Evolutionary conservation across 2,329 filamentous ascomycete genomes (phyloP), one percentile per base, ranked within the genome.

Genomic region (Colletotrichum salicis): DNA sequence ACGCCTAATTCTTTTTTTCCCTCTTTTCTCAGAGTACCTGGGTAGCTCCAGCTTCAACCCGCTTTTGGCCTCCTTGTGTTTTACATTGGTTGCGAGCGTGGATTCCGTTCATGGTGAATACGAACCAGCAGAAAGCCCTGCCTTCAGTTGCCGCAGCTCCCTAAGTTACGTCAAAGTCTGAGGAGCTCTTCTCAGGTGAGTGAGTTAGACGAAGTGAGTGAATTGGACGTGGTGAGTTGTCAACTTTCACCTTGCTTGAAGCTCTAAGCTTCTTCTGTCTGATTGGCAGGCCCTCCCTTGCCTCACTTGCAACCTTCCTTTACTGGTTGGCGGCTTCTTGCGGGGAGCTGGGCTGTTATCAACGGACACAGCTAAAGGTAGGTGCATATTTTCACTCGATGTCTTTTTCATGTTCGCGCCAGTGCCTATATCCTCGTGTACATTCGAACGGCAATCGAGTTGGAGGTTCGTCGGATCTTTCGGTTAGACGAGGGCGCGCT

Each of bases 1-100:
- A 71, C 64, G 64, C 68, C 60, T 37, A 24, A 62, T 33, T 54
- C n/a, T 63, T 48, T 41, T 48, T 63, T 22, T 37, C 15, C n/a
- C 24, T 61, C 27, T 24, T 54, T 22, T 10, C 31, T 27, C 12
- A 51, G 27, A 48, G 27, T 45, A 6, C n/a, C n/a, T 51, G 37
- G 10, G 15, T 13, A 27, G 45, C 61, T 55, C 27, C 29, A 51
- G 61, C 45, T 51, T 22, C 22, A 62, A 33, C 45, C 59, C 45
- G 59, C 45, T 33, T 52, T 33, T 15, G 7, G 41, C 59, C 57
- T 24, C 37, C 15, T 12, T 31, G 41, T 61, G 37, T 31, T 48
- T 45, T 31, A 22, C 24, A 22, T 29, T 31, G 19, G n/a, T 27
- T 33, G 59, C 31, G 59, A 48, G 7, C 41, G 41, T 48, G 35